Evolutionary conservation across 2,329 filamentous ascomycete species (phyloP), one percentile per base, ranked within the genome.

Genomic region (Torrubiella hemipterigena): DNA sequence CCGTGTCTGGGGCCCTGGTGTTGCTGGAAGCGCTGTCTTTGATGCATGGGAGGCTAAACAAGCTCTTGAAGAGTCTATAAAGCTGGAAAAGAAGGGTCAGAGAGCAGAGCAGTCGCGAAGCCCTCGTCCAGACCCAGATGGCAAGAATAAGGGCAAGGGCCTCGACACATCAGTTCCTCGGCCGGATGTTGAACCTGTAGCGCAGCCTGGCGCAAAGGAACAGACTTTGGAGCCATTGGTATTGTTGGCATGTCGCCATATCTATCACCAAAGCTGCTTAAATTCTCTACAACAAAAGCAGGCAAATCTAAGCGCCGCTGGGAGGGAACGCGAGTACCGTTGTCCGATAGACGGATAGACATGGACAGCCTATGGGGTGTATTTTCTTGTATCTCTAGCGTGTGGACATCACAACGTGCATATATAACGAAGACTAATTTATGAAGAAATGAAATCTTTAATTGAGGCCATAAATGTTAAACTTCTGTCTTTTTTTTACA

Each of bases 1-100:
- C 29, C 68, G 87, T 6, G 71, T 86, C 2, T 98, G 91, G 89
- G 93, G 91, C 0, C 85, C 87, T 0, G 87, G 86, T 0, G 78
- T 85, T 0, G 49, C 55, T 3, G 80, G 82, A 0, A 69, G 73
- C 1, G 69, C 75, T 22, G 69, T 93, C 2, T 94, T 85, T 63
- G 77, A 82, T 30, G 77, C 77, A 1, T 96, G 85, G 86, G 77
- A 91, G 51, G 67, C 69, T 33, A 71, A 62, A 41, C 65, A 71
- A 42, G 56, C 55, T 2, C 43, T 54, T 2, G 68, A 73, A 32
- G 58, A 63, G 11, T 46, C 47, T 41, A 63, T 55, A 36, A 60
- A 63, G 45, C 57, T 52, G 39, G 59, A 61, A 35, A 55, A 49
- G 39, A 64, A 62, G 43, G 55, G 57, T 1, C 40, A 46, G 17